These are phyloP conservation scores for Vinca minor DNA, from an alignment of 257 asterid species.

Conservation along the genomic window DNA sequence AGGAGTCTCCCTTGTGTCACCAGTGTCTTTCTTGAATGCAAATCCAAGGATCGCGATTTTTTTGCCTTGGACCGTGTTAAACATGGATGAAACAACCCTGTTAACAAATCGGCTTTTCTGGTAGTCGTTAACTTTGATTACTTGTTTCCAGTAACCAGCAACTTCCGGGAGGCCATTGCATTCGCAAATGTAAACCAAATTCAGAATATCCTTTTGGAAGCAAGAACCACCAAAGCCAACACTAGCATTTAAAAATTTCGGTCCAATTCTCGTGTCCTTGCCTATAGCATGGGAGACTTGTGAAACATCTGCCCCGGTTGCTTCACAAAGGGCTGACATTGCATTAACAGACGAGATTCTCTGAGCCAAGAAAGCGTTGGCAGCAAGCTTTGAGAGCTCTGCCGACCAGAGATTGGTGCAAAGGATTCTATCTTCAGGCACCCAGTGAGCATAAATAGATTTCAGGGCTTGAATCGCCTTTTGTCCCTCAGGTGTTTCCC, in stretches of 20 bases:
- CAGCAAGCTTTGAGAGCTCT: slow-evolving; percentile 79
- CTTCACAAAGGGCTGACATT: slow-evolving; percentile 77
- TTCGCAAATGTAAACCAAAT: slow-evolving; percentile 72
- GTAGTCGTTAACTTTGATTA: slow-evolving; percentile 63
- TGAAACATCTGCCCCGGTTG: slow-evolving; percentile 65
- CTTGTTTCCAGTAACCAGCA: slow-evolving; percentile 76
- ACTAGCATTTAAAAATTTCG: slow-evolving; percentile 60
- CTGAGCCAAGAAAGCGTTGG: slow-evolving; percentile 86
- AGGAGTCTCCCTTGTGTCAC: slow-evolving; percentile 70
- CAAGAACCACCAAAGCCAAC: slow-evolving; percentile 81
- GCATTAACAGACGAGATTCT: slow-evolving; percentile 81
- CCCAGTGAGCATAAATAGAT: slow-evolving; percentile 70
- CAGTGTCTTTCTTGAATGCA: slow-evolving; percentile 70
- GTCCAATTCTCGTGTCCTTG: slow-evolving; percentile 58
- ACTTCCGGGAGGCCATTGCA: slow-evolving; percentile 73
- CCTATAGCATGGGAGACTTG: slow-evolving; percentile 62
- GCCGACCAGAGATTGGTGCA: slow-evolving; percentile 77
- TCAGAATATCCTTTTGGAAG: slow-evolving; percentile 75
- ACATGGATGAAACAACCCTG: slow-evolving; percentile 63
- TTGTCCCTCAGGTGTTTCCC: slow-evolving; percentile 66
- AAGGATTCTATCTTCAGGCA: slow-evolving; percentile 49
- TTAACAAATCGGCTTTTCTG: slow-evolving; percentile 65
- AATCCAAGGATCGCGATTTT: slow-evolving; percentile 60
- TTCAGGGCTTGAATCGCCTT: slow-evolving; percentile 55
- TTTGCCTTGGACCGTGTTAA: slow-evolving; percentile 65